Evolutionary conservation across 2,329 filamentous ascomycete species (phyloP).

Genomic region (Epichloe festucae): DNA sequence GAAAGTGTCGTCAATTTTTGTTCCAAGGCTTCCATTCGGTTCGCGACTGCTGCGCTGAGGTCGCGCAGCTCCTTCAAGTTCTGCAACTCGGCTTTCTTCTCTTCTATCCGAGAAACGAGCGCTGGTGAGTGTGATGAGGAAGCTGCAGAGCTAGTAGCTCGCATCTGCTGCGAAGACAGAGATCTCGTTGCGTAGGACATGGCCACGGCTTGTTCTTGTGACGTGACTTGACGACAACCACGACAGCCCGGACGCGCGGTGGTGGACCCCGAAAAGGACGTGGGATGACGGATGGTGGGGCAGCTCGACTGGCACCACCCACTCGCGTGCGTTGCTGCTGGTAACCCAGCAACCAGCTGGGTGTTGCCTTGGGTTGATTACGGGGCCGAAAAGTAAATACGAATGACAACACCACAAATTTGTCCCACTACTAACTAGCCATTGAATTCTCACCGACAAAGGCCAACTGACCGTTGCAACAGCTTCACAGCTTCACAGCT

Average conservation of each 20-base stretch:
- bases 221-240: neutral
- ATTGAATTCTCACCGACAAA: neutral
- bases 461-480: constrained; percentile 4
- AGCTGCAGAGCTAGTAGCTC: constrained; percentile 40
- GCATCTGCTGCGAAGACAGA: constrained; percentile 56
- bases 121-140: constrained; percentile 52
- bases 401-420: constrained; percentile 17
- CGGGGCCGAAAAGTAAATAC: constrained; percentile 19
- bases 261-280: neutral
- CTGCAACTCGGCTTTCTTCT: constrained; percentile 75
- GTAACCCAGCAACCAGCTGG: constrained; percentile 18
- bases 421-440: neutral
- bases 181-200: constrained; percentile 47
- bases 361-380: constrained; percentile 12
- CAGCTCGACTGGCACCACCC: constrained; percentile 4
- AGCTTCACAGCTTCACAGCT: neutral
- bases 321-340: constrained; percentile 11
- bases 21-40: constrained; percentile 72
- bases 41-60: constrained; percentile 63
- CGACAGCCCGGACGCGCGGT: neutral
- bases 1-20: constrained; percentile 66
- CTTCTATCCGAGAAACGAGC: constrained; percentile 62
- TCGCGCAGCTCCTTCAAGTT: constrained; percentile 66
- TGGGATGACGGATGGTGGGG: constrained; percentile 13
- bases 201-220: constrained; percentile 2